Evolutionary conservation across 805 yeast species (phyloP), one percentile per base, ranked within the genome.

Genomic region (Ogataea chonburiensis): DNA sequence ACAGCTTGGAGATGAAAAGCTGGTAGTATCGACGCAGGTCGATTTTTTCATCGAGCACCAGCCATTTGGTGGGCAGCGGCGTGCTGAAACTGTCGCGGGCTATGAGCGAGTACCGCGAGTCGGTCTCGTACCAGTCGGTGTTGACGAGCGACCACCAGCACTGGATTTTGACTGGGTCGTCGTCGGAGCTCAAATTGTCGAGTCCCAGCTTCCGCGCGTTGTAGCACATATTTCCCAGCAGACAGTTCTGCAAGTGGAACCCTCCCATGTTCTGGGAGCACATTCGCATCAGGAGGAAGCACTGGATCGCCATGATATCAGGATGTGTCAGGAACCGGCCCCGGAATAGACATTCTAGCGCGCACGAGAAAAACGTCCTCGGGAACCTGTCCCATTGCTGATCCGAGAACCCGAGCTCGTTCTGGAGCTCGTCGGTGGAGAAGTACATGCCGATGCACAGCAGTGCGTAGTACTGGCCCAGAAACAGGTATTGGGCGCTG

Each of bases 101-200:
- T 3, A 58, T 45, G 11, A 52, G 27, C 1, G 47, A 33, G 17
- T 36, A 37, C 9, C 53, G 26, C n/a, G 45, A 46, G 15, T 41
- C 37, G n/a, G 42, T 46, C 18, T 56, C 61, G 22, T 43, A 41
- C 63, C 63, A 60, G 34, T 59, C 65, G 20, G 45, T 30, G 2
- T 37, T 41, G 2, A 56, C 45, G 17, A 56, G 38, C 1, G 37
- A 16, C 63, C 63, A 58, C 55, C 60, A 53, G 10, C 28, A 29
- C 11, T 26, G 20, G n/a, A 36, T 17, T 26, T 36, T 43, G 5
- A 34, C 5, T 13, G 28, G 23, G 38, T 41, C 31, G 4, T 42
- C 46, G 4, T 14, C 8, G 8, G 18, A 26, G 10, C 24, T 21
- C 10, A 49, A 35, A 24, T 38, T 36, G 29, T 50, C 46, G 4